Conservation (phyloP, 441 rosid genomes). For the Populus hybrid region DNA sequence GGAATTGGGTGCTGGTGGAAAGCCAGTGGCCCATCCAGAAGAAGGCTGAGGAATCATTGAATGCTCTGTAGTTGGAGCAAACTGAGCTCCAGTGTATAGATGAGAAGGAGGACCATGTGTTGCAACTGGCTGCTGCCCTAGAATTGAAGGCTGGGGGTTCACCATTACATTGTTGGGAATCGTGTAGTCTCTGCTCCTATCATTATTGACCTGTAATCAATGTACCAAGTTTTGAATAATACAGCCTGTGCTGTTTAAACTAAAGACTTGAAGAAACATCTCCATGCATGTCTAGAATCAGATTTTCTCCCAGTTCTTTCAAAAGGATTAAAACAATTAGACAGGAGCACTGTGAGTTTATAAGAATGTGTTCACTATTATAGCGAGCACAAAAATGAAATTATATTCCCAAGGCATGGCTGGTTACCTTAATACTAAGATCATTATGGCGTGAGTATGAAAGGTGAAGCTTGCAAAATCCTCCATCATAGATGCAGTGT, state of each 20-base stretch:
- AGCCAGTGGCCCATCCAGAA: constrained; percentile 60
- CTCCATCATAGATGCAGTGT: constrained; percentile 97
- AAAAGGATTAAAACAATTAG: background rate
- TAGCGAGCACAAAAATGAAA: background rate
- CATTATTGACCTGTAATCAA: constrained; percentile 73
- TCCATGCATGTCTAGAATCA: background rate
- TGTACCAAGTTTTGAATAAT: background rate
- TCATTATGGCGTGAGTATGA: constrained; percentile 95
- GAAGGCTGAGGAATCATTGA: constrained; percentile 43
- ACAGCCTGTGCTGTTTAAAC: background rate
- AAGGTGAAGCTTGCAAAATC: constrained; percentile 95
- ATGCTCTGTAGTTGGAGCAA: constrained; percentile 34
- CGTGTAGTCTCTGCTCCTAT: constrained; percentile 90
- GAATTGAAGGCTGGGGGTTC: constrained; percentile 60
- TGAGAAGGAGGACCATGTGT: constrained; percentile 40
- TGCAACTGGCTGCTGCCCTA: constrained; percentile 65
- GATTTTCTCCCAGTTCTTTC: background rate
- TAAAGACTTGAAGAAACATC: background rate
- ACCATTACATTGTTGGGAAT: constrained; percentile 49
- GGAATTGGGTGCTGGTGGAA: constrained; percentile 44
- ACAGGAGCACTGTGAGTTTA: background rate
- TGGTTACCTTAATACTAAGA: constrained; percentile 86
- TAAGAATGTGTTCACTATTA: background rate
- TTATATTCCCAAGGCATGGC: background rate
- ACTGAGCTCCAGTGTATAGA: constrained; percentile 45